Evolutionary conservation across 139 green algal genomes (phyloP), one percentile per base, ranked within the genome.

Genomic region (Tetradesmus lagerheimii): DNA sequence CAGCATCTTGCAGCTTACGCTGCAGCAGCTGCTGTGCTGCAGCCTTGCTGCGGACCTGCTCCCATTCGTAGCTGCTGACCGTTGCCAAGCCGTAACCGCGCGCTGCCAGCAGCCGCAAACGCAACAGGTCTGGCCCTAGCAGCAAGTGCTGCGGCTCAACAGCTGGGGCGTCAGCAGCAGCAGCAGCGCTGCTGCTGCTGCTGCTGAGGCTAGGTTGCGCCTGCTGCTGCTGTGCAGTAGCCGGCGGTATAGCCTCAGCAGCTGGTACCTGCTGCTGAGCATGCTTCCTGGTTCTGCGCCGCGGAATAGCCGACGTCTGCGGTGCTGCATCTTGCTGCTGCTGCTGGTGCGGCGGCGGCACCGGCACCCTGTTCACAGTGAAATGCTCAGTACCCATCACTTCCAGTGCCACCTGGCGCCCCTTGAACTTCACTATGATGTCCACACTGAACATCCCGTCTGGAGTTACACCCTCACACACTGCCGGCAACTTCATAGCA

Each of bases 361-460:
- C 18, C 57, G 37, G 35, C 27, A 88, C 71, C 39, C 66, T 57
- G 43, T 89, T 89, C 6, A n/a, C 9, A 2, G 83, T 43, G 43
- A 91, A 92, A 34, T 93, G 91, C 37, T 84, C n/a, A 25, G 64
- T 50, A 1, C 91, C 91, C 67, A 92, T 86, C 27, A 92, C 91
- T 66, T 93, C 91, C 66, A 93, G 5, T 1, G 88, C 91, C 37
- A 93, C 85, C 14, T 35, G 20, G 23, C 27, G 20, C 31, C 88
- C 91, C 25, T 82, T 77, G 53, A 87, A 92, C 0, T 80, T 57
- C 66, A 92, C 83, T 12, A 92, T 83, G 66, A 92, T 74, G 79
- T 93, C 91, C 18, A 93, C 82, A 50, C 84, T 89, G 88, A 87
- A 91, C 78, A 92, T 90, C 29, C 87, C 91, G 47, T 93, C 90